Conservation (phyloP, 768 basidiomycete genomes). For the Tulasnella sp. region DNA sequence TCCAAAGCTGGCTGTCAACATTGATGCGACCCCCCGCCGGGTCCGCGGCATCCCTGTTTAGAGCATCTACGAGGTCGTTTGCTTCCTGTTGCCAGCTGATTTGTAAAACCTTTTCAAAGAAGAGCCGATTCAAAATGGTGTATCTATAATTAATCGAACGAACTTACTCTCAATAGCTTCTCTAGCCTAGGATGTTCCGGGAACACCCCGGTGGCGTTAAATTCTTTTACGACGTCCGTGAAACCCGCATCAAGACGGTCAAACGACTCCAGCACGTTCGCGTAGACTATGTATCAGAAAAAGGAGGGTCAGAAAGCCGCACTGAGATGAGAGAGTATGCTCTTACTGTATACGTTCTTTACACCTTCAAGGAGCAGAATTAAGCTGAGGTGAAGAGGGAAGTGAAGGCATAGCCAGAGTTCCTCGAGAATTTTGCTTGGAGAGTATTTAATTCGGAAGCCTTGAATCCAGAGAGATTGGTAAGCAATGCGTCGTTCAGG, state of each 20-base stretch:
- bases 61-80: neutral
- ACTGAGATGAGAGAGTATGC: neutral
- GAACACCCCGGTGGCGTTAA: neutral
- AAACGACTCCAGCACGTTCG: neutral
- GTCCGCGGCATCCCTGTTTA: neutral
- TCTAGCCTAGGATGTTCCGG: neutral
- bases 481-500: neutral
- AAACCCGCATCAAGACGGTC: neutral
- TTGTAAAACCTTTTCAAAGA: neutral
- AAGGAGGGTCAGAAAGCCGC: neutral
- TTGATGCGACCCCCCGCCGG: neutral
- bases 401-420: constrained; percentile 1
- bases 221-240: neutral
- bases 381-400: constrained; percentile 5
- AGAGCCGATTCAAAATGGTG: neutral
- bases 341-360: neutral
- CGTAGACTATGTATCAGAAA: neutral
- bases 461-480: neutral
- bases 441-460: neutral
- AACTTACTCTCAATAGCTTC: neutral
- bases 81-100: neutral
- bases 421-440: constrained; percentile 11
- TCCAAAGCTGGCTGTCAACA: neutral
- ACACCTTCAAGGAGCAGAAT: constrained; percentile 6
- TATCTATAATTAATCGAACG: neutral